Evolutionary conservation across 257 asterid genomes (phyloP), one percentile per base, ranked within the genome.

Genomic region (Galeopsis tetrahit): DNA sequence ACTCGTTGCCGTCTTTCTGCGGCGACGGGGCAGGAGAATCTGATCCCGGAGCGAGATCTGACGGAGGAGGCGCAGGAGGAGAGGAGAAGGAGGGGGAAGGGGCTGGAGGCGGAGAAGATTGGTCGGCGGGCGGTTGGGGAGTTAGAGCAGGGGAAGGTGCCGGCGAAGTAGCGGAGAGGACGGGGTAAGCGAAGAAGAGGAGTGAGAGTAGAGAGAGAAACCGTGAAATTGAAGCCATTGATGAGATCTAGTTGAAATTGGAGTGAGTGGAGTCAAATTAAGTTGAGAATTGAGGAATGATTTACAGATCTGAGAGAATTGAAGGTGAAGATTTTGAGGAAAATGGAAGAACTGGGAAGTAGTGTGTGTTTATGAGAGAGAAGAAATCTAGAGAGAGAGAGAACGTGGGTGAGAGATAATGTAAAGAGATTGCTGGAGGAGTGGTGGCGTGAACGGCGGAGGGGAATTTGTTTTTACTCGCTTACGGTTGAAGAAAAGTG

Each of bases 41-140:
- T 6, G 92, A 36, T 17, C 28, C 46, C 2, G 87, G 85, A 17
- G 80, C 69, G 42, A 63, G 82, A 72, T 78, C 83, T 43, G 89
- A 51, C 2, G 88, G 89, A 17, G 91, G 88, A 11, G 94, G 90
- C 10, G 91, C 82, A 10, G 95, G 95, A 42, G 96, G 88, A 11
- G 93, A 86, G 70, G 75, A 52, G 57, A 70, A 58, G 31, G 82
- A 39, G 49, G 77, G 78, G 9, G 82, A 9, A 1, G 74, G 71
- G 40, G 84, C 59, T 0, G 81, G 82, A 69, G 84, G 33, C 44
- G 64, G 74, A 7, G 87, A 64, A 70, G 5, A 32, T 5, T 69
- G 74, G 72, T 78, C 77, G 33, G 80, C 81, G 57, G 79, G 38
- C 1, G 59, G 75, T 39, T 69, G 70, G 44, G 76, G 91, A 35